Percentiles rank a stretch among this genome's conserved stretches.
Evolutionary conservation across 75 land plant species (phyloP).

Genomic region (Cunninghamia lanceolata): DNA sequence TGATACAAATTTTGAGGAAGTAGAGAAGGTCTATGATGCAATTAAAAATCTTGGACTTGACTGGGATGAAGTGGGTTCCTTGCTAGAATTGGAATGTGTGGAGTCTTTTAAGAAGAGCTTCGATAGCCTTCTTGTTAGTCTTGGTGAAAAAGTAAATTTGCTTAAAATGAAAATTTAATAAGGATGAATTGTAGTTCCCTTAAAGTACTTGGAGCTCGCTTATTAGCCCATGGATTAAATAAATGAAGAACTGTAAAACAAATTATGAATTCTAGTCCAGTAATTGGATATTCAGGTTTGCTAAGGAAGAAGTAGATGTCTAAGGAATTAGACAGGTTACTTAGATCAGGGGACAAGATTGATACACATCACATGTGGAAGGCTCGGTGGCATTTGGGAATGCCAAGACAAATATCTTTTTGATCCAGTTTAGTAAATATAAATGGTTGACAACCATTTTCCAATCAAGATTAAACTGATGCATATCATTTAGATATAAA

Average conservation of each 20-base stretch:
- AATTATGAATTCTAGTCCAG: background rate
- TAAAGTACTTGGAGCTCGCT: background rate
- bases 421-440: too few relatives aligned
- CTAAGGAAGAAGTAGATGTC: background rate
- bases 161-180: conserved; percentile 33
- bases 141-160: conserved; percentile 73
- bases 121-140: conserved; percentile 66
- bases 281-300: background rate
- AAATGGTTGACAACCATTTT: too few relatives aligned
- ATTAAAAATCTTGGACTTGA: conserved; percentile 81
- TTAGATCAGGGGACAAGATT: too few relatives aligned
- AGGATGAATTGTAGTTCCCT: background rate
- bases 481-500: too few relatives aligned
- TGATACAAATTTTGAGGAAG: conserved; percentile 75
- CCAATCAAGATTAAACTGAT: too few relatives aligned
- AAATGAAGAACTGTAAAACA: background rate
- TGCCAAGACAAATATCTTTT: too few relatives aligned
- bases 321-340: background rate
- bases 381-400: too few relatives aligned
- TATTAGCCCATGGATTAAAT: background rate
- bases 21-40: conserved; percentile 71
- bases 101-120: conserved; percentile 93
- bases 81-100: conserved; percentile 86
- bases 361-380: too few relatives aligned
- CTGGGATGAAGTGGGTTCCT: conserved; percentile 79